Base-by-base conservation (phyloP, 2,329 filamentous ascomycete species). In the Talaromyces marneffei region DNA sequence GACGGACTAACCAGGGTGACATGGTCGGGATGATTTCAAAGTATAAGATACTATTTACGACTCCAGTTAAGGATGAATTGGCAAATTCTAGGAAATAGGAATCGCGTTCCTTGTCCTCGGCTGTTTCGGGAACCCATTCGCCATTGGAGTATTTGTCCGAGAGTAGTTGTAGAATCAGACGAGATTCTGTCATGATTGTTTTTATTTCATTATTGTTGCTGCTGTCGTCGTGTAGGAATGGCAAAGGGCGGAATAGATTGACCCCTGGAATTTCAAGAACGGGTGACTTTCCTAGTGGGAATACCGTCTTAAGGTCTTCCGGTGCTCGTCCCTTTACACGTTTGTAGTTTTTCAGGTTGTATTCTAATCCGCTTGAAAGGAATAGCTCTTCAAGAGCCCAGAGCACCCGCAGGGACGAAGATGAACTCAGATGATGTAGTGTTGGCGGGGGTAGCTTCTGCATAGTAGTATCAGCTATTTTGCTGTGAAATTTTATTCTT, bases 301-400 rank as follows among this genome's bases (percentile, higher is more conserved):
- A 66, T 20, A 68, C 29, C 5, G 55, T n/a, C 18, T 64, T 54
- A 37, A 71, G 59, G 23, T 61, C 63, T 52, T 57, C 57, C 25
- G 63, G 59, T 18, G 65, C 55, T 35, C 55, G 42, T 10, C 31
- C 54, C n/a, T 61, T 52, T 25, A 59, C 42, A 14, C 69, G 69
- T 9, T 62, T 52, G 62, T 70, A 67, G 62, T 59, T 64, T 42
- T 65, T 66, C 14, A 69, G 29, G 35, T 70, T 59, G 64, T 66
- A 71, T 52, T 65, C 62, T 35, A 65, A 57, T 18, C 65, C 65
- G 31, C 65, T 48, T 25, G 62, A 29, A 5, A 42, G 57, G 40
- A 60, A 39, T 55, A 70, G 57, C 56, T 72, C 70, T 55, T 71
- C 69, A 14, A 71, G 69, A 8, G 66, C 65, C 65, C 66, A 71